Evolutionary conservation across 2,329 filamentous ascomycete genomes (phyloP).

Genomic region (Fusarium abutilonis): DNA sequence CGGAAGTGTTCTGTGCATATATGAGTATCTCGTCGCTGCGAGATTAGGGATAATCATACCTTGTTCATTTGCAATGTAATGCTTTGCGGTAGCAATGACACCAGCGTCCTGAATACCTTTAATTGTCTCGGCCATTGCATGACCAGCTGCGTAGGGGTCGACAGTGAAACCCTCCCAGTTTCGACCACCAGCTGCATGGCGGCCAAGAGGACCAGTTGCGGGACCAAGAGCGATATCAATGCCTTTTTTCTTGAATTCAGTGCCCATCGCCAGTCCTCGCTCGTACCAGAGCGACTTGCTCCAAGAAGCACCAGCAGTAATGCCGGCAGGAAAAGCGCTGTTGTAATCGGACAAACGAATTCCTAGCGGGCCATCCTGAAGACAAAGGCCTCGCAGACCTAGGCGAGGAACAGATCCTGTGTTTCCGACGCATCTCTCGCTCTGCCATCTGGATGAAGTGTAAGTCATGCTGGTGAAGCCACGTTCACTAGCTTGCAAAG

Average conservation of each 20-base stretch:
- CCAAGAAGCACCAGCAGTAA: slow-evolving; percentile 86
- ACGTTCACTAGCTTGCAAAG: neutral
- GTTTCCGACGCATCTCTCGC: slow-evolving; percentile 82
- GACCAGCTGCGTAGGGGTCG: slow-evolving; percentile 79
- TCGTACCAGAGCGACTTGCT: slow-evolving; percentile 73
- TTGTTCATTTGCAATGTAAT: slow-evolving; percentile 79
- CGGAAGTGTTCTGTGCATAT: slow-evolving; percentile 71
- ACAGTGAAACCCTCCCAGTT: slow-evolving; percentile 76
- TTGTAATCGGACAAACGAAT: slow-evolving; percentile 81
- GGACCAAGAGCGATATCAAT: slow-evolving; percentile 74
- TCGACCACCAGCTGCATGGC: slow-evolving; percentile 58
- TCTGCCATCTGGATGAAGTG: slow-evolving; percentile 50
- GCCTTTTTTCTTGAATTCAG: slow-evolving; percentile 78
- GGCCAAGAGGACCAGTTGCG: slow-evolving; percentile 59
- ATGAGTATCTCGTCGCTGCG: neutral
- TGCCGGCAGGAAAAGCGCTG: slow-evolving; percentile 81
- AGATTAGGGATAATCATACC: slow-evolving; percentile 36
- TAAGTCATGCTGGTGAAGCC: neutral
- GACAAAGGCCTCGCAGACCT: slow-evolving; percentile 77
- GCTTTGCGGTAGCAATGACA: slow-evolving; percentile 85
- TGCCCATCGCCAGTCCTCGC: slow-evolving; percentile 59
- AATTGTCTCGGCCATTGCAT: slow-evolving; percentile 76
- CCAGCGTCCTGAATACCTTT: slow-evolving; percentile 84
- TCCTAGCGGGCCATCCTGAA: slow-evolving; percentile 87
- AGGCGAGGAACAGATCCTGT: slow-evolving; percentile 74